Evolutionary conservation across 345 rosid species (phyloP).

Genomic region (Arabidopsis suecica): DNA sequence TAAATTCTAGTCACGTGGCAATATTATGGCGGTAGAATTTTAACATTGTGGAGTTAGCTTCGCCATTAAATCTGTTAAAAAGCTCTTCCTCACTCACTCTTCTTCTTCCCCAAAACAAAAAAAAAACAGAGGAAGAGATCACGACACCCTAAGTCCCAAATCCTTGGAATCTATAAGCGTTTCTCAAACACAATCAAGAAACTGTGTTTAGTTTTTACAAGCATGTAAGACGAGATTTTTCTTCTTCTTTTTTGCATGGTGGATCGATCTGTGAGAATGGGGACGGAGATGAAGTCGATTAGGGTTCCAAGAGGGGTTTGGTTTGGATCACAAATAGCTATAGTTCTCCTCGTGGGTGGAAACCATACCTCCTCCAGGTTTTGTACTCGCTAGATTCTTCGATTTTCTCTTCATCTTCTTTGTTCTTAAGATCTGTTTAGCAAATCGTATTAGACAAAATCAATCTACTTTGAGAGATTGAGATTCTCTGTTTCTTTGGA

Average conservation of each 20-base stretch:
- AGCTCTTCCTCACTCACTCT: constrained; percentile 8
- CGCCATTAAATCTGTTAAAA: not conserved
- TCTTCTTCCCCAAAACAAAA: not conserved
- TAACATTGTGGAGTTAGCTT: not conserved
- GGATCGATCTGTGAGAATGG: constrained; percentile 55
- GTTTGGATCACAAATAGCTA: constrained; percentile 54
- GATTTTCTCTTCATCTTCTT: not conserved
- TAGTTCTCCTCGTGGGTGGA: constrained; percentile 94
- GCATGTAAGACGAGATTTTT: constrained; percentile 30
- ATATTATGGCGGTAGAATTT: constrained; percentile 17
- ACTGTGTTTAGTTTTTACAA: constrained; percentile 34
- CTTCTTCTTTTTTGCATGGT: constrained; percentile 42
- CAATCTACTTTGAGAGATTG: constrained; percentile 35
- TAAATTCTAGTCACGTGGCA: constrained; percentile 9
- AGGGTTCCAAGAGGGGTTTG: constrained; percentile 36
- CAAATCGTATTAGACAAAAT: not conserved
- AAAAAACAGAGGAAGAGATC: not conserved
- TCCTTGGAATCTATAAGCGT: not conserved
- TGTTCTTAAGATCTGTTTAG: constrained; percentile 15
- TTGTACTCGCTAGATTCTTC: constrained; percentile 64
- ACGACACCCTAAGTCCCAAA: not conserved
- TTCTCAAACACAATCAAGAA: constrained; percentile 46
- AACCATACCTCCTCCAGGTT: constrained; percentile 95
- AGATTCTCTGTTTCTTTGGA: not conserved
- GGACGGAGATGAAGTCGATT: constrained; percentile 48